Evolutionary conservation across 2,329 filamentous ascomycete genomes (phyloP).

Genomic region (Didymella keratinophila): DNA sequence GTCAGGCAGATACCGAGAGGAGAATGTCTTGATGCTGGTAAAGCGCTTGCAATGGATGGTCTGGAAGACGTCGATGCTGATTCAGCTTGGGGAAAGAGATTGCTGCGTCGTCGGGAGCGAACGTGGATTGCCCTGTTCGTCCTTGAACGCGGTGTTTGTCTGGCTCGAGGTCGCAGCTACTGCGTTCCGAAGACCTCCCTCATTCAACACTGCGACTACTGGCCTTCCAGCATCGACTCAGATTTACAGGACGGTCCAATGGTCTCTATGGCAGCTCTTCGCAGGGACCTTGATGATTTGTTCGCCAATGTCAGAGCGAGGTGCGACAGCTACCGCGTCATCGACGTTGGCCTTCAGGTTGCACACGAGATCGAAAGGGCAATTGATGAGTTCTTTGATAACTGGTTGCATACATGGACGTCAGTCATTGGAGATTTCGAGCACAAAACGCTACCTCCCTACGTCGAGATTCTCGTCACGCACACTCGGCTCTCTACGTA

Average conservation of each 20-base stretch:
- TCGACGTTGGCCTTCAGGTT: constrained; percentile 61
- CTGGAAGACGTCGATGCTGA: constrained; percentile 68
- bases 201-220: constrained; percentile 72
- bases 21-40: constrained; percentile 72
- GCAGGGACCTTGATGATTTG: constrained; percentile 69
- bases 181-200: constrained; percentile 72
- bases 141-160: constrained; percentile 74
- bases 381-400: constrained; percentile 71
- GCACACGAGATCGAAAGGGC: constrained; percentile 55
- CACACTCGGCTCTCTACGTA: constrained; percentile 79
- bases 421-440: constrained; percentile 33
- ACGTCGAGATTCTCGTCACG: constrained; percentile 75
- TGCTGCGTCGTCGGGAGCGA: constrained; percentile 71
- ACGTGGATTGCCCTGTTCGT: constrained; percentile 77
- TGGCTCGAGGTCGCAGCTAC: constrained; percentile 73
- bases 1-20: constrained; percentile 64
- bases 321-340: constrained; percentile 65
- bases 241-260: constrained; percentile 75
- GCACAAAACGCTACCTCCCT: constrained; percentile 69
- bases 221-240: constrained; percentile 70
- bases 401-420: constrained; percentile 70
- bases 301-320: constrained; percentile 65
- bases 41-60: constrained; percentile 72
- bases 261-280: constrained; percentile 73
- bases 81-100: constrained; percentile 67